These are phyloP conservation scores for Epithemia pelagica DNA, from an alignment of 108 stramenopile genomes.

Conservation along the genomic window DNA sequence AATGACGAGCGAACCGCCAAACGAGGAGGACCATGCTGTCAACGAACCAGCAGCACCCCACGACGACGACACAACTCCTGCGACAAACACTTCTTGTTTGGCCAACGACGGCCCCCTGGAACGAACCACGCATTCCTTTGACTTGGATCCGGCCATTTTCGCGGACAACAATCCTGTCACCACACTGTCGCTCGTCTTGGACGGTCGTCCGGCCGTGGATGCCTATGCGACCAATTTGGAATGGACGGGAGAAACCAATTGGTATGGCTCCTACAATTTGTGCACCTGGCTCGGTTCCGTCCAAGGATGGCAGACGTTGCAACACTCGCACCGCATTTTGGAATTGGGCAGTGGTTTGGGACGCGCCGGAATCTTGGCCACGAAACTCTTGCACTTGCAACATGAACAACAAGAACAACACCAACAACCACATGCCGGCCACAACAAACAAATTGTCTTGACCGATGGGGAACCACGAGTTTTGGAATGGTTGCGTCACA, in stretches of 20 bases:
- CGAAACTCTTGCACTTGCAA: conserved; percentile 1
- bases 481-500: conserved; percentile 4
- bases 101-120: too few species aligned
- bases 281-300: not conserved
- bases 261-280: not conserved
- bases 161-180: not conserved
- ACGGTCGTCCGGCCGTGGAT: not conserved
- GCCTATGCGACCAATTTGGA: not conserved
- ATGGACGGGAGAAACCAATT: not conserved
- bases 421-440: not conserved
- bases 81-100: too few species aligned
- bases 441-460: conserved; percentile 6
- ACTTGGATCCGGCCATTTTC: not conserved
- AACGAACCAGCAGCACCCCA: too few species aligned
- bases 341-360: conserved; percentile 8
- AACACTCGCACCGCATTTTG: not conserved
- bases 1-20: too few species aligned
- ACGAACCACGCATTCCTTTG: not conserved
- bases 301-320: not conserved
- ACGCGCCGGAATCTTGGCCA: conserved; percentile 8
- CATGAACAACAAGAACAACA: not conserved
- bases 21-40: too few species aligned
- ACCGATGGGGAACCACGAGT: conserved; percentile 10
- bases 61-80: too few species aligned
- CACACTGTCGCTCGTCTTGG: not conserved